Evolutionary conservation across 148 eudicot species (phyloP).

Genomic region (Selenicereus undatus): DNA sequence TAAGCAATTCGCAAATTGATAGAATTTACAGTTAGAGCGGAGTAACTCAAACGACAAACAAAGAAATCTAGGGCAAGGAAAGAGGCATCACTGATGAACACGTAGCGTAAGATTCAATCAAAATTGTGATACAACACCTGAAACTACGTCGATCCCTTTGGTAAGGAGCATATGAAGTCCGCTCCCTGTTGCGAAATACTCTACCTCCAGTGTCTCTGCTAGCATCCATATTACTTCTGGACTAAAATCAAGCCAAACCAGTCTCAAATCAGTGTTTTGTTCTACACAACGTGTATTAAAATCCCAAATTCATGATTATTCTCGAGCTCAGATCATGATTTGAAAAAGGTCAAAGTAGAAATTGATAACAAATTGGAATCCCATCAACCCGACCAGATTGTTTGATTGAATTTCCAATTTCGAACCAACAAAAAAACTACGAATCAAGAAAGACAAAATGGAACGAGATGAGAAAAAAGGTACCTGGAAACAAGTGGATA

Average conservation of each 20-base stretch:
- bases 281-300: neutral
- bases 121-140: slow-evolving; percentile 23
- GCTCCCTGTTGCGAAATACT: slow-evolving; percentile 45
- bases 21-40: neutral
- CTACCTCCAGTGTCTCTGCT: slow-evolving; percentile 37
- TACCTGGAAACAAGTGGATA: neutral
- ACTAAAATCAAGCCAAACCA: slow-evolving; percentile 15
- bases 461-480: neutral
- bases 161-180: slow-evolving; percentile 55
- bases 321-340: neutral
- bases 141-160: slow-evolving; percentile 38
- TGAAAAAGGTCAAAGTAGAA: neutral
- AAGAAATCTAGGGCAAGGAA: neutral
- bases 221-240: slow-evolving; percentile 25
- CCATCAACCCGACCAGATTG: neutral
- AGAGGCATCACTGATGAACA: neutral
- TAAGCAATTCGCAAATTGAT: neutral
- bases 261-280: neutral
- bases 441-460: neutral
- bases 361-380: neutral
- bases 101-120: neutral
- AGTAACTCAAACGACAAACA: neutral
- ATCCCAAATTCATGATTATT: neutral
- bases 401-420: neutral
- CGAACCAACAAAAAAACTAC: neutral